Percentiles rank a stretch among this genome's conserved stretches.
These are phyloP conservation scores for Tuctoria greenei DNA, from an alignment of 176 grass and related monocot species.

Conservation along the genomic window DNA sequence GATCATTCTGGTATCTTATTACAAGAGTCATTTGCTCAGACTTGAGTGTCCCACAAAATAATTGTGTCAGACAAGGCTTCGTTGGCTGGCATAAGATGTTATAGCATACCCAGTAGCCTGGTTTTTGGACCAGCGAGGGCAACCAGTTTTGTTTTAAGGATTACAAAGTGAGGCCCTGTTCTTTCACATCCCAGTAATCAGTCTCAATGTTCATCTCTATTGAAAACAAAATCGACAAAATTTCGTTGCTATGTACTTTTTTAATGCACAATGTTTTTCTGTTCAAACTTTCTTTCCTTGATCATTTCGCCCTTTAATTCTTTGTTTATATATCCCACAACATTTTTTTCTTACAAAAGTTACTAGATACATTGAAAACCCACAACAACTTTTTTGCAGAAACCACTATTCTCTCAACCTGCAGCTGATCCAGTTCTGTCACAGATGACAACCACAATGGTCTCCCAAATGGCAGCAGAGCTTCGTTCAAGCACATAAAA, in stretches of 20 bases:
- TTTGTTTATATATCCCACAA: conserved; percentile 22
- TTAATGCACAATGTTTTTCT: not conserved
- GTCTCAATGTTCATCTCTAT: not conserved
- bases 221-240: not conserved
- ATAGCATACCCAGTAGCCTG: not conserved
- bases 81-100: not conserved
- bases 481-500: too few relatives aligned
- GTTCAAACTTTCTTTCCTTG: not conserved
- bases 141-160: too few relatives aligned
- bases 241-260: not conserved
- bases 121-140: not conserved
- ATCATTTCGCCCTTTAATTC: not conserved
- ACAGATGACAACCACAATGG: too few relatives aligned
- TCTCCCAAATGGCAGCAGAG: too few relatives aligned
- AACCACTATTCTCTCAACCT: too few relatives aligned
- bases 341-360: too few relatives aligned
- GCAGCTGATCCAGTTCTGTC: too few relatives aligned
- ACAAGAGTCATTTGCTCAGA: not conserved
- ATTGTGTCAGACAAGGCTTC: not conserved
- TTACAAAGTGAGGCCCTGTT: not conserved
- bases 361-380: too few relatives aligned
- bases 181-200: not conserved
- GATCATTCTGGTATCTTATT: not conserved
- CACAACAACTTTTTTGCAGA: too few relatives aligned
- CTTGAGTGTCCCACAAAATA: not conserved